Conservation (phyloP, 371 early-diverging fungal genomes). For the Actinomucor elegans region DNA sequence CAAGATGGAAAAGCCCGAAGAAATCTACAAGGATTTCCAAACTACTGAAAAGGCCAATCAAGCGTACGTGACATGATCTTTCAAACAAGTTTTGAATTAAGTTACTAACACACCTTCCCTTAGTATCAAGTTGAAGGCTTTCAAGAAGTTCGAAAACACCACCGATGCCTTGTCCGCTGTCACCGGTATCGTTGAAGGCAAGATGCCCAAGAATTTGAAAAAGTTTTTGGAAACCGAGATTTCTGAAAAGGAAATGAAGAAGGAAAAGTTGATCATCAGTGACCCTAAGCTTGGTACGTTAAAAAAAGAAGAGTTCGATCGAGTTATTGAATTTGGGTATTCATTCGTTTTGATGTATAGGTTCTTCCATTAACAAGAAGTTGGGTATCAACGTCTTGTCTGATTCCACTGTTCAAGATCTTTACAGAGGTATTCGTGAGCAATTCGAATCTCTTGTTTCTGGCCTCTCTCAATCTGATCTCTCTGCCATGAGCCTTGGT, state of each 20-base stretch:
- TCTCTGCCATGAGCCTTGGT: slow-evolving; percentile 85
- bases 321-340: background rate
- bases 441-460: slow-evolving; percentile 73
- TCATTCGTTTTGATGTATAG: too few species aligned
- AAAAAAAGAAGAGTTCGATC: background rate
- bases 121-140: slow-evolving; percentile 91
- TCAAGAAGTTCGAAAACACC: slow-evolving; percentile 96
- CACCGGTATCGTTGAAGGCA: slow-evolving; percentile 94
- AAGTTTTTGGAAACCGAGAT: slow-evolving; percentile 85
- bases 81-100: background rate
- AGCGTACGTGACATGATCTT: slow-evolving; percentile 47
- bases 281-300: slow-evolving; percentile 91
- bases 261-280: slow-evolving; percentile 89
- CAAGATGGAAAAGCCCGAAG: slow-evolving; percentile 74
- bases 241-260: slow-evolving; percentile 80
- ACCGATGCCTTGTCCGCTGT: slow-evolving; percentile 94
- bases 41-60: slow-evolving; percentile 79
- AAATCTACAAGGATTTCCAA: slow-evolving; percentile 76
- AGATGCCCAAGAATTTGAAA: slow-evolving; percentile 90
- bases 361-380: slow-evolving; percentile 90
- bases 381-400: slow-evolving; percentile 88
- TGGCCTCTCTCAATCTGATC: slow-evolving; percentile 73
- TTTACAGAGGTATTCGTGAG: slow-evolving; percentile 93
- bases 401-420: slow-evolving; percentile 82
- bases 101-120: background rate